Percentiles rank a stretch among this genome's conserved stretches.
Evolutionary conservation across 2,329 filamentous ascomycete species (phyloP).

Genomic region (Monosporascus sp.): DNA sequence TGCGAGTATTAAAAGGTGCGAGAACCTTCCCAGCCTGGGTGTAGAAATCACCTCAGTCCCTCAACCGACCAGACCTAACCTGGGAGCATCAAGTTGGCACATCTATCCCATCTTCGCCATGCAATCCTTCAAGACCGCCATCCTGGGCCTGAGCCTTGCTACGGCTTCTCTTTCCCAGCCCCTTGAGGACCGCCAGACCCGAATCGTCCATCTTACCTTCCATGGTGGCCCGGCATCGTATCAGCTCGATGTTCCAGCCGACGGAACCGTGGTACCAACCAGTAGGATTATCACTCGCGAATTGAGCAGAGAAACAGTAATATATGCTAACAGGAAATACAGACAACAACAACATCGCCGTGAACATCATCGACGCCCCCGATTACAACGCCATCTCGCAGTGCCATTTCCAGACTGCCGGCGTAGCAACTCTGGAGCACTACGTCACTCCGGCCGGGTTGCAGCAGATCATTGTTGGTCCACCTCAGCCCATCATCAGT

Average conservation of each 20-base stretch:
- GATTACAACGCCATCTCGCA: conserved; percentile 37
- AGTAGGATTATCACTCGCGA: conserved; percentile 20
- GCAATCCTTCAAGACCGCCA: conserved; percentile 10
- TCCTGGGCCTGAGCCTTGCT: conserved; percentile 14
- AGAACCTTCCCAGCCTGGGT: too few relatives aligned
- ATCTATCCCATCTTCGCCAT: conserved; percentile 6
- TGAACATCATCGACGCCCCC: conserved; percentile 36
- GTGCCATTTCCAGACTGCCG: conserved; percentile 39
- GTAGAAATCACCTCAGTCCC: too few relatives aligned
- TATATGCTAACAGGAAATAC: background rate
- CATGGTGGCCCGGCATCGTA: conserved; percentile 37
- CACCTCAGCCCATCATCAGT: conserved; percentile 36
- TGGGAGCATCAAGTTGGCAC: too few relatives aligned
- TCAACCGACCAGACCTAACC: too few relatives aligned
- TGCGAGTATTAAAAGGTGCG: too few relatives aligned
- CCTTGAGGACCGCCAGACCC: conserved; percentile 21
- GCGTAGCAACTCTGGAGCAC: conserved; percentile 26
- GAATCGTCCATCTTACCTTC: conserved; percentile 39
- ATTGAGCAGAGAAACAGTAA: background rate
- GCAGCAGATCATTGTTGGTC: conserved; percentile 38
- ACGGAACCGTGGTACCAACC: conserved; percentile 33
- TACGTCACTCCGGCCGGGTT: conserved; percentile 25
- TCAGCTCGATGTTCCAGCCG: conserved; percentile 34
- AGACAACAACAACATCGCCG: conserved; percentile 35
- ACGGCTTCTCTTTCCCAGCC: conserved; percentile 11